Evolutionary conservation across 257 asterid genomes (phyloP).

Genomic region (Nicotiana sylvestris): DNA sequence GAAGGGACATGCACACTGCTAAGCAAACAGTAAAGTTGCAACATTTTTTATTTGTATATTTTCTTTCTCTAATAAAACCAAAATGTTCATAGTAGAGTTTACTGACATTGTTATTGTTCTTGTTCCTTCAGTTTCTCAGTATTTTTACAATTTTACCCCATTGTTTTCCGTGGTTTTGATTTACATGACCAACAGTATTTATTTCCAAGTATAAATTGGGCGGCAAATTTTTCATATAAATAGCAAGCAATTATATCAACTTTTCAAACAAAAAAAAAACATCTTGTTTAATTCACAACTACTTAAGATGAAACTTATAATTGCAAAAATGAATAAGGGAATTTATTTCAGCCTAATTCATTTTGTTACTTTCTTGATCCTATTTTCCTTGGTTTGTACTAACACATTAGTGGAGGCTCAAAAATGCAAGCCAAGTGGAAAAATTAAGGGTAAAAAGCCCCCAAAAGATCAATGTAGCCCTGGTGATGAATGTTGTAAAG

Average conservation of each 20-base stretch:
- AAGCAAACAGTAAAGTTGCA: too few relatives aligned
- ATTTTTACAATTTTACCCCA: neutral
- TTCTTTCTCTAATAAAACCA: too few relatives aligned
- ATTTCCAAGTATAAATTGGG: neutral
- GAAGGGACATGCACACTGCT: too few relatives aligned
- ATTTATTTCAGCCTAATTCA: neutral
- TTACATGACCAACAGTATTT: neutral
- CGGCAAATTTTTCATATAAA: neutral
- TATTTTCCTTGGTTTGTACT: neutral
- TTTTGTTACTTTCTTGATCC: neutral
- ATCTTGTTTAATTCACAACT: neutral
- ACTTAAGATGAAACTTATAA: neutral
- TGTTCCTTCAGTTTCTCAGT: neutral
- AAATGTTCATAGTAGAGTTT: neutral
- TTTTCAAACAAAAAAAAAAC: neutral
- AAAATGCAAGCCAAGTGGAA: conserved; percentile 29
- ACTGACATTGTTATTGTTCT: neutral
- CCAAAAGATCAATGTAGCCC: conserved; percentile 16
- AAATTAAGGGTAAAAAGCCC: conserved; percentile 12
- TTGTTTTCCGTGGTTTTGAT: neutral
- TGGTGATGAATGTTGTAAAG: conserved; percentile 24
- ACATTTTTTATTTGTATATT: too few relatives aligned
- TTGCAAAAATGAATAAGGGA: conserved; percentile 5
- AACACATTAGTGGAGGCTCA: neutral
- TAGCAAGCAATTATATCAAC: neutral